These are phyloP conservation scores for Peniophora sp. DNA, from an alignment of 1,284 basidiomycete species.

Conservation along the genomic window DNA sequence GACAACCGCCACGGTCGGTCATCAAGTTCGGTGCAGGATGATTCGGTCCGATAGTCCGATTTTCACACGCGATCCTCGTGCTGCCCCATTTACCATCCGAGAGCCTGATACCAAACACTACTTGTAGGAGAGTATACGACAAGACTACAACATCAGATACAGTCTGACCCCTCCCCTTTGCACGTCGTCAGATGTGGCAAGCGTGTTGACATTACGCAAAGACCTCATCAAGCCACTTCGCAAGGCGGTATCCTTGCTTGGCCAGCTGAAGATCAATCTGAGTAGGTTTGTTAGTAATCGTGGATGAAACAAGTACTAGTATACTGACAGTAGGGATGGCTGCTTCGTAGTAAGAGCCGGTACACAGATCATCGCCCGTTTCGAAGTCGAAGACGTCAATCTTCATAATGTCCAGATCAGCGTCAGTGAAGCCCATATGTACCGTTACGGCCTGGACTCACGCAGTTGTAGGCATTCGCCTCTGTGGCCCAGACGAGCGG, in stretches of 20 bases:
- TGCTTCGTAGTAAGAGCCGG: slow-evolving; percentile 35
- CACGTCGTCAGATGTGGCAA: too few relatives aligned
- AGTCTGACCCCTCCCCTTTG: too few relatives aligned
- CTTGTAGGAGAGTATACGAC: too few relatives aligned
- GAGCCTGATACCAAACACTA: too few relatives aligned
- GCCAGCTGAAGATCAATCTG: slow-evolving; percentile 16
- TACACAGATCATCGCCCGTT: slow-evolving; percentile 38
- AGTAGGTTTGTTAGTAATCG: background rate
- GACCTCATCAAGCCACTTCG: slow-evolving; percentile 15
- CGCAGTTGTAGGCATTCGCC: slow-evolving; percentile 43
- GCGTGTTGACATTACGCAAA: too few relatives aligned
- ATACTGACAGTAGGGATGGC: slow-evolving; percentile 38
- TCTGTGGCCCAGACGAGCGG: slow-evolving; percentile 46
- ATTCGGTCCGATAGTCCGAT: too few relatives aligned
- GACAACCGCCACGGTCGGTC: too few relatives aligned
- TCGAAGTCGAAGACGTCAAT: slow-evolving; percentile 40
- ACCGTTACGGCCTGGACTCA: slow-evolving; percentile 19
- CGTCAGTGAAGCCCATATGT: background rate
- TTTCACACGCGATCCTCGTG: too few relatives aligned
- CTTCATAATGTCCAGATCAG: slow-evolving; percentile 25
- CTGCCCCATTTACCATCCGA: too few relatives aligned
- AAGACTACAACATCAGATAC: too few relatives aligned
- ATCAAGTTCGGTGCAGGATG: too few relatives aligned
- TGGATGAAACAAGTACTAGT: background rate
- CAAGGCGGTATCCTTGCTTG: slow-evolving; percentile 16